Base-by-base conservation (phyloP, 2,329 filamentous ascomycete species). In the Pseudogymnoascus sp. region DNA sequence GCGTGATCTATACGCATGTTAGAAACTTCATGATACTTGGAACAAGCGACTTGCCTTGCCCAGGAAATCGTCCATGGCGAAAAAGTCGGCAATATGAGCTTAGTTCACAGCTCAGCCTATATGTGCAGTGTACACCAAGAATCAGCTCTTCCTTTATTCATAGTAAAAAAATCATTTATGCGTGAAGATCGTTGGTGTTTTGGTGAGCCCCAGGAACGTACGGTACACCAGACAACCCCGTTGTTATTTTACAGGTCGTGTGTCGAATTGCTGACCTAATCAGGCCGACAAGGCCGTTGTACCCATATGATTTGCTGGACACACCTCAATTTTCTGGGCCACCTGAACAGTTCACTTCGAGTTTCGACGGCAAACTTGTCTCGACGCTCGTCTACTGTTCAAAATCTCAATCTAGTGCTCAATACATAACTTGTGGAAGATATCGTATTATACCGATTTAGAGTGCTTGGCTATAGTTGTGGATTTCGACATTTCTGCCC, bases 1-100 rank as follows among this genome's bases (percentile, higher is more conserved):
- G 82, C 64, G 86, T 89, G 68, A 86, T 77, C 84, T 86, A 66
- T 62, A 60, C 62, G 42, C 47, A 63, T 56, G 28, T 56, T 56
- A 56, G 50, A 56, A 56, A 56, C 28, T 56, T 33, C 50, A 21
- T 53, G 50, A 60, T 28, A 31, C 16, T 44, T 31, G 7, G 25
- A 42, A 56, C 33, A 42, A 6, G 33, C 38, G 47, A 65, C 70
- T 42, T 74, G 88, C 85, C 73, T 85, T 85, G 61, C 79, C 76
- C 50, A 89, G 76, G 61, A 89, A 79, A 59, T 80, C 65, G 4
- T 74, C 72, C 72, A 74, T 74, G 14, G 50, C 61, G 42, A 56
- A 35, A 12, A 35, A 21, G 28, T 35, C 16, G 11, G 16, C 28
- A 56, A 23, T 33, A 33, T 21, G 28, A 33, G 21, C 28, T 21